Evolutionary conservation across 306 rosid genomes (phyloP).

Genomic region (Lathyrus oleraceus): DNA sequence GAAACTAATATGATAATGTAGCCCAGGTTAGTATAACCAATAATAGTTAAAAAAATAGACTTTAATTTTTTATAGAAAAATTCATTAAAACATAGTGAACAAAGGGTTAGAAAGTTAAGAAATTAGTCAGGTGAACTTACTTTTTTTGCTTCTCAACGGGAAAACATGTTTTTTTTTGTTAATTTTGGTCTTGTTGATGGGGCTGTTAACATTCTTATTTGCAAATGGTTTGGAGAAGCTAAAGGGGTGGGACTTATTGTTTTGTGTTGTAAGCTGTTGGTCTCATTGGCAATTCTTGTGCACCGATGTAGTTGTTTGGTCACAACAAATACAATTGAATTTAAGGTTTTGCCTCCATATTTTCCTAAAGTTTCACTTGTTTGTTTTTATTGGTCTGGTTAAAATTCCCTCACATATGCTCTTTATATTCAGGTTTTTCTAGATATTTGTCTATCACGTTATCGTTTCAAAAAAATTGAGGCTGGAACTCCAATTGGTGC

Average conservation of each 20-base stretch:
- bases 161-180: background rate
- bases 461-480: constrained; percentile 69
- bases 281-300: background rate
- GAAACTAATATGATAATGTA: background rate
- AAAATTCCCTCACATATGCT: constrained; percentile 14
- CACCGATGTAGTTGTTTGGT: background rate
- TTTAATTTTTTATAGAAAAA: background rate
- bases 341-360: constrained; percentile 10
- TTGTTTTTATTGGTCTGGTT: constrained; percentile 6
- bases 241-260: background rate
- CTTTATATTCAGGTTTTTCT: constrained; percentile 64
- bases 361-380: background rate
- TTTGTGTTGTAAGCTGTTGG: background rate
- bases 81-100: background rate
- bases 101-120: background rate
- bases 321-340: background rate
- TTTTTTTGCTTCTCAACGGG: background rate
- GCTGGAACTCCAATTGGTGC: constrained; percentile 95
- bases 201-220: background rate
- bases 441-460: constrained; percentile 81
- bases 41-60: background rate
- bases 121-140: background rate
- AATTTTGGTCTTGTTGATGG: background rate
- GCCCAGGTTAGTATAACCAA: background rate
- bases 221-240: background rate